Evolutionary conservation across 805 yeast species (phyloP), one percentile per base, ranked within the genome.

Genomic region (Candida corydali): DNA sequence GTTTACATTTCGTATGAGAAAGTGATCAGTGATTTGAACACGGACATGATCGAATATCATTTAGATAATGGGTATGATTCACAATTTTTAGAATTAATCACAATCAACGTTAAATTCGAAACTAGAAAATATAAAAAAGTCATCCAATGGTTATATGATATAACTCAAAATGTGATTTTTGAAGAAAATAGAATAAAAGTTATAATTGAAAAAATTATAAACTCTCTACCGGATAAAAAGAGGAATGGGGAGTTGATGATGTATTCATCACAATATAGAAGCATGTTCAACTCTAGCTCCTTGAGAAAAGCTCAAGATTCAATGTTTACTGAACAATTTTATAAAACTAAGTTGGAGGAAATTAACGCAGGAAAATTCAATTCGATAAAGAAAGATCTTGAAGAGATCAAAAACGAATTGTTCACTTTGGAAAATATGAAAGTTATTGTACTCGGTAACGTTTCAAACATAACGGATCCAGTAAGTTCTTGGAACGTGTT

Each of bases 131-230:
- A 89, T 52, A 38, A 45, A 0, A 71, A 71, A 32, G 87, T 91
- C 1, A 78, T 89, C 26, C 73, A 77, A 17, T 93, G 98, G 98
- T 65, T 86, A 29, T 59, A 67, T 29, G 77, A 78, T 40, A 69
- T 84, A 14, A 59, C 88, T 48, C 80, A 76, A 55, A 71, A 76
- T 47, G 73, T 84, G 19, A 70, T 75, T 5, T 86, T 85, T 55
- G 96, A 88, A 39, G 78, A 76, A 44, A 69, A 76, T 8, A 71
- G 97, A 55, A 74, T 87, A 17, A 70, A 73, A 46, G 76, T 86
- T 18, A 69, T 82, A 12, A 55, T 82, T 22, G 86, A 82, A 39
- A 80, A 79, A 50, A 59, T 74, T 26, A 55, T 82, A 35, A 79
- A 78, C 42, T 58, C 76, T 1, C 50, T 83, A 19, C 76, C 87